phyloP scores from a whole-genome alignment of 2,329 filamentous ascomycete genomes.

The Monilinia polystroma region DNA sequence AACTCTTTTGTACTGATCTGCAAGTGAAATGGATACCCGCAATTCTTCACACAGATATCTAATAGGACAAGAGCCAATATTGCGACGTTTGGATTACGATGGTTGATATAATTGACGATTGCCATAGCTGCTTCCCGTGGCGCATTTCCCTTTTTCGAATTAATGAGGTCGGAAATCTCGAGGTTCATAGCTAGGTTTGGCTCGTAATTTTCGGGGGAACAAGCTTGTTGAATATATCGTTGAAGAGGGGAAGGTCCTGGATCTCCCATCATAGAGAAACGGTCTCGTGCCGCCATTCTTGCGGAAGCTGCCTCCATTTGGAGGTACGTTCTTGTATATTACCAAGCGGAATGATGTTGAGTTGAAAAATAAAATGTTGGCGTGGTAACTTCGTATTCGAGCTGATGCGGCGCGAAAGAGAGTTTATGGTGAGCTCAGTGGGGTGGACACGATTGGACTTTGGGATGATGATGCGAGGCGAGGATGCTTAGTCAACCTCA shows the following conservation, averaged over 20 bases:
- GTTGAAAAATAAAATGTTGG: background rate
- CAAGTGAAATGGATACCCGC: slow-evolving; percentile 96
- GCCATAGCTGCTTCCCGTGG: slow-evolving; percentile 91
- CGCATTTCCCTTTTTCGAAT: slow-evolving; percentile 93
- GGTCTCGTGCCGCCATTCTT: slow-evolving; percentile 91
- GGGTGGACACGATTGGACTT: slow-evolving; percentile 22
- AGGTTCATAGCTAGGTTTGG: slow-evolving; percentile 95
- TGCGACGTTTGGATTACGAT: slow-evolving; percentile 93
- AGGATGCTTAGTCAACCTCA: slow-evolving; percentile 14
- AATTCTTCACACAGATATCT: slow-evolving; percentile 99
- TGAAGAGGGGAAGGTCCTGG: slow-evolving; percentile 83
- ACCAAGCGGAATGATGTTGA: slow-evolving; percentile 19
- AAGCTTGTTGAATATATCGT: slow-evolving; percentile 93
- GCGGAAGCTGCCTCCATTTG: slow-evolving; percentile 91
- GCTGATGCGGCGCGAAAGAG: slow-evolving; percentile 15
- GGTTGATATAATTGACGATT: slow-evolving; percentile 93
- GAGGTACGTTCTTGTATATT: slow-evolving; percentile 31
- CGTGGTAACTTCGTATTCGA: background rate
- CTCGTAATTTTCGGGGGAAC: slow-evolving; percentile 96
- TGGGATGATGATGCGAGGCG: slow-evolving; percentile 14
- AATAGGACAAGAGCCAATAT: slow-evolving; percentile 87
- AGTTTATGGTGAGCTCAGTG: slow-evolving; percentile 17
- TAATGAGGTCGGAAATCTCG: slow-evolving; percentile 94
- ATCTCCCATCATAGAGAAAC: slow-evolving; percentile 80
- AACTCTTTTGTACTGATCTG: slow-evolving; percentile 99